Conservation (phyloP, 140 eudicot species). For the Flaveria floridana region DNA sequence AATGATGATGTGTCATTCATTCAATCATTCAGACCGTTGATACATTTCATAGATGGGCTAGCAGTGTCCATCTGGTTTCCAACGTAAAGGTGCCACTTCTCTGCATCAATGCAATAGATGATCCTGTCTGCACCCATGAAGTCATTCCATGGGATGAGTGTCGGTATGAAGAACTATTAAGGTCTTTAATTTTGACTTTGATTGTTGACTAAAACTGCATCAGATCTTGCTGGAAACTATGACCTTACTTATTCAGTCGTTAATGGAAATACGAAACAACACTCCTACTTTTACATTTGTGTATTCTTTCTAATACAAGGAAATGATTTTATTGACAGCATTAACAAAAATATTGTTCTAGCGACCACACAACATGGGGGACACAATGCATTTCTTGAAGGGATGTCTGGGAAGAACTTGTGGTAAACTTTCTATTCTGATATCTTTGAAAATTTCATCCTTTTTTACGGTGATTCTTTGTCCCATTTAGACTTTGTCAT, state of each 20-base stretch:
- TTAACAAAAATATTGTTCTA: conserved; percentile 62
- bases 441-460: neutral
- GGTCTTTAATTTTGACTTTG: neutral
- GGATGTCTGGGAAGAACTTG: conserved; percentile 52
- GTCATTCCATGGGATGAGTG: conserved; percentile 35
- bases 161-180: conserved; percentile 19
- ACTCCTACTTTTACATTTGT: neutral
- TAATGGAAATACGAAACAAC: neutral
- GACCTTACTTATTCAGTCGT: neutral
- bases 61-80: conserved; percentile 24
- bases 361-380: conserved; percentile 86
- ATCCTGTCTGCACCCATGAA: conserved; percentile 33
- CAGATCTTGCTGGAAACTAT: neutral
- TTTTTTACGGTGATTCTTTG: neutral
- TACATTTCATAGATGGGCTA: conserved; percentile 61
- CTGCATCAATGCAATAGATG: conserved; percentile 33
- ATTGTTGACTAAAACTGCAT: neutral
- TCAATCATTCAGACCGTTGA: conserved; percentile 55
- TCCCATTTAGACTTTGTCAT: neutral
- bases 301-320: neutral
- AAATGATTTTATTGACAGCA: conserved; percentile 37
- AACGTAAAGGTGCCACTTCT: conserved; percentile 32
- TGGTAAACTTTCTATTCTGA: conserved; percentile 41
- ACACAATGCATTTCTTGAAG: conserved; percentile 71
- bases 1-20: neutral